phyloP scores from a whole-genome alignment of 495 filamentous ascomycete genomes.

The Xylaria bambusicola region DNA sequence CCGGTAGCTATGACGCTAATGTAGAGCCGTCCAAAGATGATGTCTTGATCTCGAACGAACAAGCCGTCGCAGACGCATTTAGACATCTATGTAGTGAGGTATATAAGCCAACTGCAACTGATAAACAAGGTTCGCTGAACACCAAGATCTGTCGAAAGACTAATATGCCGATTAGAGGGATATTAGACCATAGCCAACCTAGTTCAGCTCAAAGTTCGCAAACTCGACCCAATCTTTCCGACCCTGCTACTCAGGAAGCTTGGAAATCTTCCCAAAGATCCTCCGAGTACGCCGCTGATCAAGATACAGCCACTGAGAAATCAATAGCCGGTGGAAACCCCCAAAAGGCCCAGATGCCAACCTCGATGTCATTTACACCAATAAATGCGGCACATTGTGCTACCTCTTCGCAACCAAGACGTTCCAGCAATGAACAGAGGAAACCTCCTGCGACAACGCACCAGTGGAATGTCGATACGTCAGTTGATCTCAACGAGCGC shows the following conservation, averaged over 20 bases:
- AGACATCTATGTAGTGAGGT: constrained; percentile 56
- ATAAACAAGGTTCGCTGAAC: background rate
- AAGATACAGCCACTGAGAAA: background rate
- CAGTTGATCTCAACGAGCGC: constrained; percentile 32
- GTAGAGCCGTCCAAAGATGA: constrained; percentile 91
- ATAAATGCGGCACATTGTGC: constrained; percentile 5
- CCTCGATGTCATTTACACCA: constrained; percentile 11
- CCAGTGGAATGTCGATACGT: constrained; percentile 43
- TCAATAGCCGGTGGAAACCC: background rate
- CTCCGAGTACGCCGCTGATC: background rate
- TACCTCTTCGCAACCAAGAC: background rate
- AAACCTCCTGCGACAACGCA: constrained; percentile 15
- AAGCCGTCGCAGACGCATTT: constrained; percentile 49
- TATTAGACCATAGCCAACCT: background rate
- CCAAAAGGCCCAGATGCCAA: background rate
- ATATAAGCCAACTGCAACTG: constrained; percentile 41
- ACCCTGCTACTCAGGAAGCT: background rate
- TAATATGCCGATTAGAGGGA: background rate
- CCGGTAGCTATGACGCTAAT: constrained; percentile 79
- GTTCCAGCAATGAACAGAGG: background rate
- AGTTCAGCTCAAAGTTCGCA: background rate
- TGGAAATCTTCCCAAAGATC: background rate
- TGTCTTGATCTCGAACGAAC: constrained; percentile 70
- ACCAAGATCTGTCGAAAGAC: background rate
- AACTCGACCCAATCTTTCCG: background rate